These are phyloP conservation scores for Angomonas ambiguus DNA, from an alignment of 208 protist species.

Conservation along the genomic window DNA sequence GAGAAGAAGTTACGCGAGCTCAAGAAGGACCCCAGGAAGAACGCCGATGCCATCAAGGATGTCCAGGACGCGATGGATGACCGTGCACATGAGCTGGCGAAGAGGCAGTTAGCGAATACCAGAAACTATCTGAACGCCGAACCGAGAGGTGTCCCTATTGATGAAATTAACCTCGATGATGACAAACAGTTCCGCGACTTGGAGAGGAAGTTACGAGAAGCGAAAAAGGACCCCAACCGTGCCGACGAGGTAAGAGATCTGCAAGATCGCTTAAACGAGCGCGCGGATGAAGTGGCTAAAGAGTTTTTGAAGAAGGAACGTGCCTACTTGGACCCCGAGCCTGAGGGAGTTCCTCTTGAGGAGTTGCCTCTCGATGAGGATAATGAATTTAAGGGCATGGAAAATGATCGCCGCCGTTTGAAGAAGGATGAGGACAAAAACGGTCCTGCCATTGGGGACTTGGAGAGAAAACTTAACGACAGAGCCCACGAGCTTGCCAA, in stretches of 20 bases:
- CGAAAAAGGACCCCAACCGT: conserved; percentile 39
- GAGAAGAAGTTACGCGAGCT: conserved; percentile 48
- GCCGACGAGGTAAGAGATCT: conserved; percentile 30
- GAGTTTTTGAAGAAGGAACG: conserved; percentile 69
- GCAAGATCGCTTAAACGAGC: conserved; percentile 57
- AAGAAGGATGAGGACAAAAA: conserved; percentile 42
- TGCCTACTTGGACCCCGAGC: conserved; percentile 62
- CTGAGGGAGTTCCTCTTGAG: conserved; percentile 65
- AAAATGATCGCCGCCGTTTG: conserved; percentile 39
- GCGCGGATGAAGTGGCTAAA: conserved; percentile 45
- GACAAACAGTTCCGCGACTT: conserved; percentile 46
- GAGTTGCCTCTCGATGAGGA: conserved; percentile 64
- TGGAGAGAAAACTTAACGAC: conserved; percentile 37
- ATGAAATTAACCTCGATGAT: conserved; percentile 54
- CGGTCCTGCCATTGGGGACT: conserved; percentile 32
- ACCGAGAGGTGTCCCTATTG: conserved; percentile 58
- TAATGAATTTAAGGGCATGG: conserved; percentile 56
- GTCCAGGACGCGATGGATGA: conserved; percentile 55
- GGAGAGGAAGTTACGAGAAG: conserved; percentile 41
- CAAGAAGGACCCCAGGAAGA: conserved; percentile 39
- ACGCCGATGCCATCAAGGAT: conserved; percentile 32
- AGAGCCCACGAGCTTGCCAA: conserved; percentile 54
- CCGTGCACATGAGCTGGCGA: conserved; percentile 47
- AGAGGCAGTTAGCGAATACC: conserved; percentile 36
- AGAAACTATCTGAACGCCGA: conserved; percentile 67